Evolutionary conservation across 495 filamentous ascomycete species (phyloP), one percentile per base, ranked within the genome.

Genomic region (Aspergillus campestris): DNA sequence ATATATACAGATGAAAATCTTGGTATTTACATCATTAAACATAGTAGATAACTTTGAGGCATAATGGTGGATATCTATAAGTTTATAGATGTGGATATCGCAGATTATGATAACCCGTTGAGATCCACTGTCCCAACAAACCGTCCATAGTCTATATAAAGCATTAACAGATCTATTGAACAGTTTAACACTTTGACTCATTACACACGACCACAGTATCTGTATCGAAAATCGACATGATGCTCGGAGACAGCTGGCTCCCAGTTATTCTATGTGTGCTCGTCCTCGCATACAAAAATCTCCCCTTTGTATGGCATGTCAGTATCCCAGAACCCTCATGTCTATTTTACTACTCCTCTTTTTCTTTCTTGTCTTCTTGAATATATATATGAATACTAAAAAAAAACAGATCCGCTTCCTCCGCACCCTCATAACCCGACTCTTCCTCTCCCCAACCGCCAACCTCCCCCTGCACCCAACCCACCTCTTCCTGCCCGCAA

Each of bases 241-340:
- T 12, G 6, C 12, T 40, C 10, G 38, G 36, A 34, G 30, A 44
- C 32, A 45, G 13, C 11, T 45, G 43, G 43, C 31, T 45, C 24
- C 24, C 29, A 8, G 3, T 40, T 5, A 36, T 44, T 15, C 24
- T 14, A 8, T 37, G 29, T 29, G 12, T 47, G 8, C 37, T 44
- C n/a, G 5, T 49, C 29, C 12, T 30, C 6, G 47, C 40, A 33
- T 49, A 49, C 69, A 89, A 90, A 72, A 83, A 71, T 48, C 38
- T 87, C n/a, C 86, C 86, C 0, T 62, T 82, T n/a, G 73, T 77
- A 9, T 90, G 86, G 86, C 84, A 86, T 57, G 83, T 86, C 70
- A 50, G 43, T 56, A 13, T 8, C 37, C 30, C 13, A 10, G 32
- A 10, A 10, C 5, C n/a, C n/a, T n/a, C n/a, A n/a, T n/a, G n/a